Percentiles rank a stretch among this genome's conserved stretches.
Evolutionary conservation across 2,329 filamentous ascomycete species (phyloP).

Genomic region (Colletotrichum tropicicola): DNA sequence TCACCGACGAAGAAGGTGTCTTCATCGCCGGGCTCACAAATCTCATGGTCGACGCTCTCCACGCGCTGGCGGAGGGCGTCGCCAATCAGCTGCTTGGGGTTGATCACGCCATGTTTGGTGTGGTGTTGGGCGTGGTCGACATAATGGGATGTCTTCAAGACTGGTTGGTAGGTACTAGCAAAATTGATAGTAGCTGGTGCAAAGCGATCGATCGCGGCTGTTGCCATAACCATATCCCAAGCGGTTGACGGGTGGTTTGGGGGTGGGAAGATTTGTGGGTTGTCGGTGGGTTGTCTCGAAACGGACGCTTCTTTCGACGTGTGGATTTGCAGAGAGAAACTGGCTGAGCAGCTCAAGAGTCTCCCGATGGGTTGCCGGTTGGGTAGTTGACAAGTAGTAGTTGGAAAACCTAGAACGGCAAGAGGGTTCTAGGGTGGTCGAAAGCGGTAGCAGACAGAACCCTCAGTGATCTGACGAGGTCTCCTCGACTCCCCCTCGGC

Average conservation of each 20-base stretch:
- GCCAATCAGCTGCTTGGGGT: conserved; percentile 84
- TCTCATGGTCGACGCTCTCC: conserved; percentile 83
- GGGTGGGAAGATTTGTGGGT: conserved; percentile 22
- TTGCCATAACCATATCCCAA: conserved; percentile 74
- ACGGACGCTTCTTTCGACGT: conserved; percentile 11
- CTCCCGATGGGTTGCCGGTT: not conserved
- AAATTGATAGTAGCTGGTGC: conserved; percentile 58
- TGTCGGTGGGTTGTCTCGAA: conserved; percentile 32
- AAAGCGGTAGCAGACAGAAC: conserved; percentile 92
- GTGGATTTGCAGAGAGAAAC: conserved; percentile 27
- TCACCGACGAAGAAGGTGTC: conserved; percentile 99
- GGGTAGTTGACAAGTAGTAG: conserved; percentile 2
- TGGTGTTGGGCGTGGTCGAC: conserved; percentile 49
- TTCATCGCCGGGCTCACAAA: conserved; percentile 91
- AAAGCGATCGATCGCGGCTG: conserved; percentile 64
- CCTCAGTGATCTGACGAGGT: conserved; percentile 91
- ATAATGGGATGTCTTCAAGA: conserved; percentile 54
- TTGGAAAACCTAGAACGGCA: conserved; percentile 36
- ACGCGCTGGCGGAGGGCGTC: conserved; percentile 88
- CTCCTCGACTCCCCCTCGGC: conserved; percentile 99
- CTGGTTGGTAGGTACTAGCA: conserved; percentile 53
- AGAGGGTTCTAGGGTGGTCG: conserved; percentile 87
- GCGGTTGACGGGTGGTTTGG: conserved; percentile 35
- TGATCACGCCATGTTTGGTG: conserved; percentile 48
- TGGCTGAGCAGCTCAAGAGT: not conserved